These are phyloP conservation scores for Gamarada debralockiae DNA, from an alignment of 495 filamentous ascomycete species.

Conservation along the genomic window DNA sequence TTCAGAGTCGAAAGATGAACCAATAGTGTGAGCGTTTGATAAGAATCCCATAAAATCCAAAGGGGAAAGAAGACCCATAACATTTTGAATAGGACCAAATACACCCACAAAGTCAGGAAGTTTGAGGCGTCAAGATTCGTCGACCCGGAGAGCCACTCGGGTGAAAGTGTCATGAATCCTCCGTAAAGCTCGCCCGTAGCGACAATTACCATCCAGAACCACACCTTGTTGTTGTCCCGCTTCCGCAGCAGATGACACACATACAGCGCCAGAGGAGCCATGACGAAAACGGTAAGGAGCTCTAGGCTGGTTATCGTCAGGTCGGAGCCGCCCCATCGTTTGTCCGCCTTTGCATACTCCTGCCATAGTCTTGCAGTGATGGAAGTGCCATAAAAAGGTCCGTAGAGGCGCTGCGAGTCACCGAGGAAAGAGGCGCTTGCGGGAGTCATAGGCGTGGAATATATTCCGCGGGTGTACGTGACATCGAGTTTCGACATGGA, in stretches of 20 bases:
- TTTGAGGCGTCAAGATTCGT: constrained; percentile 72
- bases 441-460: constrained; percentile 1
- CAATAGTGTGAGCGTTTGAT: not conserved
- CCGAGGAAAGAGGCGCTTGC: constrained; percentile 33
- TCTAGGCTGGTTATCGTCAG: constrained; percentile 74
- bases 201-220: constrained; percentile 65
- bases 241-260: constrained; percentile 60
- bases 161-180: constrained; percentile 90
- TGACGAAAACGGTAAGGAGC: constrained; percentile 74
- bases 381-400: constrained; percentile 58
- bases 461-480: not conserved
- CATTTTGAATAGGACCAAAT: constrained; percentile 63
- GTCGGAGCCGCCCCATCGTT: constrained; percentile 75
- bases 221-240: constrained; percentile 48
- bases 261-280: constrained; percentile 64
- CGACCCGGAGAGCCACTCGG: constrained; percentile 83
- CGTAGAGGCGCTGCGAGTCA: constrained; percentile 56
- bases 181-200: constrained; percentile 89
- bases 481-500: constrained; percentile 29
- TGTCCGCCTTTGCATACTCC: constrained; percentile 86
- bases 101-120: constrained; percentile 81
- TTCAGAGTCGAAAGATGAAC: no score
- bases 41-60: not conserved
- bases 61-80: constrained; percentile 68
- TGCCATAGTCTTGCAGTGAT: constrained; percentile 57